phyloP scores from a whole-genome alignment of 305 asterid genomes.

The Ruellia speciosa region DNA sequence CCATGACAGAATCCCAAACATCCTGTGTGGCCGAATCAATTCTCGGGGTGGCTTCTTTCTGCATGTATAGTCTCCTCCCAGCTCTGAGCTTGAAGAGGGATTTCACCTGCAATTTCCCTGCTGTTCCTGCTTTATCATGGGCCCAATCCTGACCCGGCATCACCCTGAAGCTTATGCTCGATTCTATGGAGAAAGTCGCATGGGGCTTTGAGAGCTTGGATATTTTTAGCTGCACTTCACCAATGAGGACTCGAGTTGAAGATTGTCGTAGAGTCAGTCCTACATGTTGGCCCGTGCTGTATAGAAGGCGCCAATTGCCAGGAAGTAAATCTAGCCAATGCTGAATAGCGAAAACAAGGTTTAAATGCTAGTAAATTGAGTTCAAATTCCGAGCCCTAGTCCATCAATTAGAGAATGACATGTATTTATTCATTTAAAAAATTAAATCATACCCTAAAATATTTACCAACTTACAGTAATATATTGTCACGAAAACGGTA shows the following conservation, averaged over 20 bases:
- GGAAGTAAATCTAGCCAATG: conserved; percentile 70
- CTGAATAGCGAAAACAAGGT: conserved; percentile 27
- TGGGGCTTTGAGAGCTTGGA: conserved; percentile 43
- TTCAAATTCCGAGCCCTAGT: too few species aligned
- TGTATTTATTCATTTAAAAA: too few species aligned
- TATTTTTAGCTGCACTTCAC: conserved; percentile 54
- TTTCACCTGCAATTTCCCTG: conserved; percentile 45
- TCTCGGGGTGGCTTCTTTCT: conserved; percentile 37
- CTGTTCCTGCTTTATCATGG: conserved; percentile 70
- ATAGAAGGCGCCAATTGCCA: conserved; percentile 92
- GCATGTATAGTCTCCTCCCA: conserved; percentile 66
- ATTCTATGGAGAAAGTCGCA: conserved; percentile 51
- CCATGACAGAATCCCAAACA: conserved; percentile 40
- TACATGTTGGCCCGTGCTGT: conserved; percentile 78
- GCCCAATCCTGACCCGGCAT: conserved; percentile 62
- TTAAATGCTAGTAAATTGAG: background rate
- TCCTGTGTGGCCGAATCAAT: conserved; percentile 30
- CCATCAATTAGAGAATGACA: too few species aligned
- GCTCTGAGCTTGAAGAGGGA: conserved; percentile 61
- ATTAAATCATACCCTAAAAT: too few species aligned
- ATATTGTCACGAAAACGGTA: too few species aligned
- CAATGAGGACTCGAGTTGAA: conserved; percentile 54
- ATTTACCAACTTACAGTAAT: too few species aligned
- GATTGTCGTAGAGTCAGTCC: conserved; percentile 88
- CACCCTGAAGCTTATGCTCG: conserved; percentile 57